These are phyloP conservation scores for Rhizoclosmatium sp. DNA, from an alignment of 192 early-diverging fungal species.

Conservation along the genomic window DNA sequence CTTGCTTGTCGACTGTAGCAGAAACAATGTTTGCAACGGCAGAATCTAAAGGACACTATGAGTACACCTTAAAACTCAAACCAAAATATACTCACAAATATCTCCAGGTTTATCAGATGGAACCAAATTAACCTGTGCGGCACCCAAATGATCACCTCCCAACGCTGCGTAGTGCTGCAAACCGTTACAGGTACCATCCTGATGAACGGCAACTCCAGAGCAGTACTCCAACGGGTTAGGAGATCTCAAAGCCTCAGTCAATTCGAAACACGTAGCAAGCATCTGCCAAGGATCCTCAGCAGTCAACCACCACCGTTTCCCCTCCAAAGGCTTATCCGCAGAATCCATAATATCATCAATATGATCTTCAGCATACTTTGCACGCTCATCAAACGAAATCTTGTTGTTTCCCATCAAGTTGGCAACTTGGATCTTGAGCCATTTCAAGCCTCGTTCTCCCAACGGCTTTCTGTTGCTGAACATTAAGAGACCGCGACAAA, in stretches of 20 bases:
- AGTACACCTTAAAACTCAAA: neutral
- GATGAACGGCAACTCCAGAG: constrained; percentile 87
- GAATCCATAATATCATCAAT: constrained; percentile 83
- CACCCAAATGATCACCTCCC: constrained; percentile 89
- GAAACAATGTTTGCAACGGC: constrained; percentile 84
- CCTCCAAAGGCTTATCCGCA: constrained; percentile 77
- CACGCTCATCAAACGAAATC: constrained; percentile 81
- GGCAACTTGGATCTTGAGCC: constrained; percentile 96
- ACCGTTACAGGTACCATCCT: constrained; percentile 98
- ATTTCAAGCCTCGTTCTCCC: constrained; percentile 79
- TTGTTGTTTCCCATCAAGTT: constrained; percentile 94
- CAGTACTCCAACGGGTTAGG: constrained; percentile 74
- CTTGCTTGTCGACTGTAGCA: constrained; percentile 68
- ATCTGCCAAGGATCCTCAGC: constrained; percentile 95
- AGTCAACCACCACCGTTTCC: constrained; percentile 86
- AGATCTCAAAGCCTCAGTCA: constrained; percentile 75
- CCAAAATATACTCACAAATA: constrained; percentile 56
- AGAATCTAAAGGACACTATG: constrained; percentile 58
- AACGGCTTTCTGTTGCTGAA: constrained; percentile 85
- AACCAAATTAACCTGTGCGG: constrained; percentile 86
- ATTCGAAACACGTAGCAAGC: constrained; percentile 88
- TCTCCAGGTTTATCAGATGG: constrained; percentile 88
- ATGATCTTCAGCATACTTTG: constrained; percentile 76
- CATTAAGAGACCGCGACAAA: constrained; percentile 90
- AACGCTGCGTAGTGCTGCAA: constrained; percentile 98